Base-by-base conservation (phyloP, 73 alveolate species). In the Stentor roeselii region DNA sequence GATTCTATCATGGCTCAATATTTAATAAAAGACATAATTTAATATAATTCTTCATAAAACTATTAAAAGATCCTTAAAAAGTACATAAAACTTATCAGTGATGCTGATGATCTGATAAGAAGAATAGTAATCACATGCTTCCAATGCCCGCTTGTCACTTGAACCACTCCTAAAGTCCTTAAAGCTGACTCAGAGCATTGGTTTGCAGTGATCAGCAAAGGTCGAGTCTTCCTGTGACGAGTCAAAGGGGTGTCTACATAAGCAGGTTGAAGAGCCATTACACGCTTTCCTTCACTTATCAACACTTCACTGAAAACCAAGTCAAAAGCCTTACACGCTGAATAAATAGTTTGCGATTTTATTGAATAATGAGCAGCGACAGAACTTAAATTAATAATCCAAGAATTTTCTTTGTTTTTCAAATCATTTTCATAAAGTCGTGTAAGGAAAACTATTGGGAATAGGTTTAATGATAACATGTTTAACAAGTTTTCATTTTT, bases 351-450 rank as follows among this genome's bases (percentile, higher is more conserved):
- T 50, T 11, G 21, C 6, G 6, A 11, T 50, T 50, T 6, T 21
- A 67, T 21, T 67, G 80, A 40, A 67, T 11, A 67, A 21, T 15
- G 15, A 2, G 41, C 80, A 21, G 37, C 27, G 34, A 67, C 27
- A 2, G 80, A 67, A 40, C 80, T 67, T 30, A 67, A n/a, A 67
- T 67, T 67, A 40, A 67, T 67, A 2, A 67, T 67, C 34, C 80
- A 14, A 2, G 41, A 21, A 30, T 67, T n/a, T 67, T 67, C 34
- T 1, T 40, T n/a, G 37, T 30, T 30, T 27, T 21, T 15, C 41
- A 34, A 27, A 1, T 2, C 41, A 0, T 21, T n/a, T 1, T 27
- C 14, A 40, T 30, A 67, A 27, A 34, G 50, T 67, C 34, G 21
- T 1, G 80, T 67, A 14, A 67, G 14, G 37, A 1, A 67, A 34